Evolutionary conservation across 306 rosid genomes (phyloP).

Genomic region (Fagus sylvatica): DNA sequence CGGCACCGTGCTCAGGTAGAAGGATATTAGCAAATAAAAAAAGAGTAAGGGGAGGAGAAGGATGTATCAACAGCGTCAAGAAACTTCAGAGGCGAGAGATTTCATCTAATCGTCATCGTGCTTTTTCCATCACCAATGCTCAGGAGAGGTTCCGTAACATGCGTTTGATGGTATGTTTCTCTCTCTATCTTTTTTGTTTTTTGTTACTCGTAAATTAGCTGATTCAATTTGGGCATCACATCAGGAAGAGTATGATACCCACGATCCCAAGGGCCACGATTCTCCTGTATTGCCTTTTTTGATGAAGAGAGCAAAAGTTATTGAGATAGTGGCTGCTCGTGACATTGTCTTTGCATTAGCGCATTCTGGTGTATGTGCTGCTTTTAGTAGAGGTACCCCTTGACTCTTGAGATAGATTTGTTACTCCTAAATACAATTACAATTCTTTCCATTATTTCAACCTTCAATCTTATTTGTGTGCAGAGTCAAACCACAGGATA

Average conservation of each 20-base stretch:
- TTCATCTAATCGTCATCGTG: conserved; percentile 68
- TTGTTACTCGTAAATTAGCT: neutral
- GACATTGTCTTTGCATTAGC: conserved; percentile 78
- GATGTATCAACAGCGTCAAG: conserved; percentile 55
- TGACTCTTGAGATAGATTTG: too few relatives aligned
- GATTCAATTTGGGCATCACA: neutral
- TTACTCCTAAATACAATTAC: too few relatives aligned
- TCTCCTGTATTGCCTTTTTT: conserved; percentile 65
- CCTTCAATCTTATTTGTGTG: neutral
- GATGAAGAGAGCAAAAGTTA: conserved; percentile 73
- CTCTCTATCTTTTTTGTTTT: neutral
- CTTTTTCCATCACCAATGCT: conserved; percentile 70
- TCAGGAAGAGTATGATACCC: conserved; percentile 75
- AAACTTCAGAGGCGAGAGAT: conserved; percentile 86
- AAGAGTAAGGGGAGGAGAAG: conserved; percentile 40
- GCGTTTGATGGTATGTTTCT: conserved; percentile 56
- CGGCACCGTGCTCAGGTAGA: conserved; percentile 62
- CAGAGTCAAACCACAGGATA: conserved; percentile 86
- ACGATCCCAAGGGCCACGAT: conserved; percentile 68
- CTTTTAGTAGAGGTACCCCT: conserved; percentile 72
- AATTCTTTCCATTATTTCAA: too few relatives aligned
- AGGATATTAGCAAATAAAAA: conserved; percentile 68
- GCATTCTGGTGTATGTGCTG: conserved; percentile 92
- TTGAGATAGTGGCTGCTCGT: conserved; percentile 86
- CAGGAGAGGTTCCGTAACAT: conserved; percentile 80